Evolutionary conservation across 179 eudicot genomes (phyloP).

Genomic region (Sideroxylon spinosum): DNA sequence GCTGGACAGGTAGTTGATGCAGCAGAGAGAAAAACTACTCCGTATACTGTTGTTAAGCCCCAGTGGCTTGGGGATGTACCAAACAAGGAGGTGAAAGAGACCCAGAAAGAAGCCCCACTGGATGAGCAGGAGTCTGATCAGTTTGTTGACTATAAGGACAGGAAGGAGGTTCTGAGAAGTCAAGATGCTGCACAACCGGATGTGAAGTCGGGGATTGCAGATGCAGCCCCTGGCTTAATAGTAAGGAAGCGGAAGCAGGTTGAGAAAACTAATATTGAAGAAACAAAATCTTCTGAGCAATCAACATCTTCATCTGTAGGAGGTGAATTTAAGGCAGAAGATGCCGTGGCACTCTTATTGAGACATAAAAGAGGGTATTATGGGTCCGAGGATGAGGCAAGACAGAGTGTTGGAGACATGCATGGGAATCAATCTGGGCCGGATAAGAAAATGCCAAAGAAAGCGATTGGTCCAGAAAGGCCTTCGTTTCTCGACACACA

Average conservation of each 20-base stretch:
- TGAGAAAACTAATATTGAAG: slow-evolving; percentile 26
- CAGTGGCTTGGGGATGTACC: slow-evolving; percentile 98
- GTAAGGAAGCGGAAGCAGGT: slow-evolving; percentile 76
- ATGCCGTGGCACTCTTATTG: slow-evolving; percentile 79
- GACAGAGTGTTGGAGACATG: slow-evolving; percentile 19
- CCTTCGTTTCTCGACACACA: slow-evolving; percentile 50
- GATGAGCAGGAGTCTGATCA: slow-evolving; percentile 47
- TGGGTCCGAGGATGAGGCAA: slow-evolving; percentile 45
- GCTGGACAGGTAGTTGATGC: slow-evolving; percentile 29
- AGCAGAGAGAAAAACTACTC: slow-evolving; percentile 36
- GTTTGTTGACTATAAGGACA: slow-evolving; percentile 88
- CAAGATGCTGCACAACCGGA: slow-evolving; percentile 19
- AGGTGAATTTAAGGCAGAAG: slow-evolving; percentile 47
- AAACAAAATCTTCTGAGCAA: slow-evolving; percentile 29
- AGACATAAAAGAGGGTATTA: slow-evolving; percentile 68
- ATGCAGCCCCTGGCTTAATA: slow-evolving; percentile 88
- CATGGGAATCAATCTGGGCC: slow-evolving; percentile 26
- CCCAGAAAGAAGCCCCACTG: slow-evolving; percentile 26
- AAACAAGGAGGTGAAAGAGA: slow-evolving; percentile 42
- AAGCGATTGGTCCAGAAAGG: slow-evolving; percentile 73
- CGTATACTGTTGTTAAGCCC: slow-evolving; percentile 60
- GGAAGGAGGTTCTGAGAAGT: slow-evolving; percentile 45
- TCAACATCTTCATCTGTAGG: slow-evolving; percentile 25
- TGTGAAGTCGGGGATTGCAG: slow-evolving; percentile 46
- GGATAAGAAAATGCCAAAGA: slow-evolving; percentile 51